phyloP scores from a whole-genome alignment of 495 filamentous ascomycete genomes.

The Aspergillus homomorphus region DNA sequence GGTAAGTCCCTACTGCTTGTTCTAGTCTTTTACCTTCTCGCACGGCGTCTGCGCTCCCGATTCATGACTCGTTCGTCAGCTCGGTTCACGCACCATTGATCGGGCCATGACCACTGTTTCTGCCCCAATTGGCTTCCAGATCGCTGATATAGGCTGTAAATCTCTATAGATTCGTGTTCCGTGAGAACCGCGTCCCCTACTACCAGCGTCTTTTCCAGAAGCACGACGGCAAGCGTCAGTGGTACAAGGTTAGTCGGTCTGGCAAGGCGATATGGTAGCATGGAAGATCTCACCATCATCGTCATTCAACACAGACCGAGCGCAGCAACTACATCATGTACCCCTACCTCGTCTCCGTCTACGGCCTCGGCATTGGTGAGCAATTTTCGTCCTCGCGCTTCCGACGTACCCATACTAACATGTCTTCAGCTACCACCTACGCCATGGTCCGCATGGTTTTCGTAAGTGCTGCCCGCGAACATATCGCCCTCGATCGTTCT shows the following conservation, averaged over 20 bases:
- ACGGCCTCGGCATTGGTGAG: slow-evolving; percentile 51
- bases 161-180: slow-evolving; percentile 62
- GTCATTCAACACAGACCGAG: slow-evolving; percentile 45
- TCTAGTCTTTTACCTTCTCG: neutral
- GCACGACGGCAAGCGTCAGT: slow-evolving; percentile 76
- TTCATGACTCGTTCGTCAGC: slow-evolving; percentile 15
- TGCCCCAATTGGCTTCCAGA: slow-evolving; percentile 6
- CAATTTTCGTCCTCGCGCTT: slow-evolving; percentile 39
- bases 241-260: slow-evolving; percentile 72
- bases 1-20: slow-evolving; percentile 31
- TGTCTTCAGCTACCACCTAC: slow-evolving; percentile 46
- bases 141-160: slow-evolving; percentile 10
- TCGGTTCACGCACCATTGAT: slow-evolving; percentile 22
- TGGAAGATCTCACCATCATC: slow-evolving; percentile 5
- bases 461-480: slow-evolving; percentile 35
- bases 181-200: slow-evolving; percentile 79
- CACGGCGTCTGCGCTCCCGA: neutral
- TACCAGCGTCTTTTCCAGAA: slow-evolving; percentile 82
- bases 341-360: slow-evolving; percentile 72
- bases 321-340: slow-evolving; percentile 64
- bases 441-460: slow-evolving; percentile 57
- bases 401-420: slow-evolving; percentile 22
- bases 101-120: neutral
- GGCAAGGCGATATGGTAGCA: slow-evolving; percentile 1
- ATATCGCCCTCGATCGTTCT: neutral